A percentile compares a stretch with the other conserved stretches of the same genome.
phyloP scores from a whole-genome alignment of 2,329 filamentous ascomycete genomes.

The Cladophialophora immunda region DNA sequence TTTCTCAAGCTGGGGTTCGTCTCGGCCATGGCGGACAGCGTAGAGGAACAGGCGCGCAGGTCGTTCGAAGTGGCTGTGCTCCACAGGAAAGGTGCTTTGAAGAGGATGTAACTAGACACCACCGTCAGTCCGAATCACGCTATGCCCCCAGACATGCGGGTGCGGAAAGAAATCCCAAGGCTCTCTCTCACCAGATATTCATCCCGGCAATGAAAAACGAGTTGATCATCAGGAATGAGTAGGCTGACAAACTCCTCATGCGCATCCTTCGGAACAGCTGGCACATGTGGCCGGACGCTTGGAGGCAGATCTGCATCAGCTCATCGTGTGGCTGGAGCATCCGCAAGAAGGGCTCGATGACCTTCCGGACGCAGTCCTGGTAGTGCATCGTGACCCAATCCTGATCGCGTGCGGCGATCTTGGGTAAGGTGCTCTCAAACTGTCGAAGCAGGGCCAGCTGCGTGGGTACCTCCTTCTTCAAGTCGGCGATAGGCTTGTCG shows the following conservation, averaged over 20 bases:
- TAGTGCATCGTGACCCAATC: slow-evolving; percentile 16
- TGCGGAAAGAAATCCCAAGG: no score
- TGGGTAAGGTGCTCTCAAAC: slow-evolving; percentile 2
- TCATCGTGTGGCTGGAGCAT: neutral
- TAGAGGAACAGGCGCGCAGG: slow-evolving; percentile 13
- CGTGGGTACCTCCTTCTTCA: neutral
- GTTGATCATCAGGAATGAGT: slow-evolving; percentile 11
- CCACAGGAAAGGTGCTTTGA: slow-evolving; percentile 5
- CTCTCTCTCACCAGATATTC: slow-evolving; percentile 6
- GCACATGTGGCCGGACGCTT: slow-evolving; percentile 4
- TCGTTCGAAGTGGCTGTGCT: neutral
- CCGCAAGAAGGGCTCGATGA: slow-evolving; percentile 11
- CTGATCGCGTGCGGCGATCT: slow-evolving; percentile 1
- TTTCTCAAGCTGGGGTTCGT: neutral
- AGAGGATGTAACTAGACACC: slow-evolving; percentile 8
- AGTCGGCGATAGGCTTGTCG: neutral
- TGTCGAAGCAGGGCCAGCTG: neutral
- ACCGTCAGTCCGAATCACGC: no score
- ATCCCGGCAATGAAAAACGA: slow-evolving; percentile 12
- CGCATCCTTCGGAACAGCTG: slow-evolving; percentile 8
- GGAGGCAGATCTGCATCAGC: slow-evolving; percentile 8
- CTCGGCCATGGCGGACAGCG: slow-evolving; percentile 3
- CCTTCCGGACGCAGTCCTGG: slow-evolving; percentile 2
- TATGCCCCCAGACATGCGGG: no score
- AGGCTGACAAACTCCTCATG: neutral